Evolutionary conservation across 495 filamentous ascomycete genomes (phyloP).

Genomic region (Talaromyces trachyspermus): DNA sequence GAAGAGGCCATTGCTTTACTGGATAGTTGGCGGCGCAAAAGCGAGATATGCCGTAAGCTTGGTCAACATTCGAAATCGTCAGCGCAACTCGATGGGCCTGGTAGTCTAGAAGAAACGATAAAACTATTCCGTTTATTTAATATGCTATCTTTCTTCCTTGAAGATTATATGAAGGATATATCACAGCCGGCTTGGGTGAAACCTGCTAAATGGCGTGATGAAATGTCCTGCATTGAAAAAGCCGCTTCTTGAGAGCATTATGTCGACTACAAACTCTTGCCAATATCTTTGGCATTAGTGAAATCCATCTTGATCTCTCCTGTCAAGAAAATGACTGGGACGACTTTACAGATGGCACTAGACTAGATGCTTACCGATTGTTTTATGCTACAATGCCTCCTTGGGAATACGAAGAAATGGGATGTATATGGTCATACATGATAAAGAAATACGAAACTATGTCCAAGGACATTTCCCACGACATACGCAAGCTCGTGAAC

Average conservation of each 20-base stretch:
- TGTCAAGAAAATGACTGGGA: not conserved
- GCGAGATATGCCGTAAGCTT: not conserved
- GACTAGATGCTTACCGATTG: slow-evolving; percentile 6
- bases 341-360: not conserved
- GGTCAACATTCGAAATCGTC: not conserved
- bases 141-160: not conserved
- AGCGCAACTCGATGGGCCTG: not conserved
- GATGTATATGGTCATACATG: slow-evolving; percentile 10
- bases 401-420: slow-evolving; percentile 17
- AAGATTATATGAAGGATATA: not conserved
- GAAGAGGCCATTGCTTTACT: slow-evolving; percentile 13
- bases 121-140: slow-evolving; percentile 12
- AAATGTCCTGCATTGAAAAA: slow-evolving; percentile 5
- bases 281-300: slow-evolving; percentile 10
- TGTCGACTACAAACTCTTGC: slow-evolving; percentile 13
- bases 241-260: slow-evolving; percentile 13
- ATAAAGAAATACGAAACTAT: slow-evolving; percentile 4
- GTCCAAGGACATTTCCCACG: slow-evolving; percentile 9
- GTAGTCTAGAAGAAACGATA: not conserved
- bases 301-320: not conserved
- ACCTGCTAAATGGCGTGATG: not conserved
- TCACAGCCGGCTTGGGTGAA: not conserved
- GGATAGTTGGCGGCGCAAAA: slow-evolving; percentile 8
- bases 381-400: slow-evolving; percentile 14
- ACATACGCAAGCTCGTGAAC: slow-evolving; percentile 6